Evolutionary conservation across 106 monocot species (phyloP).

Genomic region (Dendrobium nobile): DNA sequence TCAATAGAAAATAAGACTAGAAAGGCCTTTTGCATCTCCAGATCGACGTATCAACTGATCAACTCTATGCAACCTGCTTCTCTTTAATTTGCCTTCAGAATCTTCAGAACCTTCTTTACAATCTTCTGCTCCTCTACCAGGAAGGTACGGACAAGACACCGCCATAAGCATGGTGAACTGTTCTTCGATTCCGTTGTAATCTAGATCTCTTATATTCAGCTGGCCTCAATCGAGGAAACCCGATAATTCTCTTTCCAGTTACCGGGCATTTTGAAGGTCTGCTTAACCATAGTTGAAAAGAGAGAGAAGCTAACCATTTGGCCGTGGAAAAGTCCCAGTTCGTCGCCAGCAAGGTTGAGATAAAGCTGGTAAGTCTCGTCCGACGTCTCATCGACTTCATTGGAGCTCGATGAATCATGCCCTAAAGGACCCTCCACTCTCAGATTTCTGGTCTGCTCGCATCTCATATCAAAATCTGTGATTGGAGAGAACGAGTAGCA

Average conservation of each 20-base stretch:
- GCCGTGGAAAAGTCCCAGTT: conserved; percentile 33
- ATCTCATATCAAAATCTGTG: not conserved
- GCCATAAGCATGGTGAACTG: conserved; percentile 38
- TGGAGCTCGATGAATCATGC: conserved; percentile 14
- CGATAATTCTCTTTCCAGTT: no score
- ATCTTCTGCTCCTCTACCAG: conserved; percentile 23
- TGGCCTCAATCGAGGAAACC: conserved; percentile 40
- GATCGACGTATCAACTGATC: not conserved
- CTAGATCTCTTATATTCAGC: conserved; percentile 35
- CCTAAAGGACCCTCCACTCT: not conserved
- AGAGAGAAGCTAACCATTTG: conserved; percentile 26
- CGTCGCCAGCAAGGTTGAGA: conserved; percentile 61
- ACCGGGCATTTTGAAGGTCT: no score
- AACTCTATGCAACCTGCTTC: conserved; percentile 38
- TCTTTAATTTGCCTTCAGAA: conserved; percentile 52
- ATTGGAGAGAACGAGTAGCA: not conserved
- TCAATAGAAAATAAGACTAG: not conserved
- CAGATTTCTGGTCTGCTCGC: not conserved
- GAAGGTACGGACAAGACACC: conserved; percentile 42
- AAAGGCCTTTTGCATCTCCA: not conserved
- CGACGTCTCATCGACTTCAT: conserved; percentile 25
- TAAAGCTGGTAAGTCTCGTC: conserved; percentile 69
- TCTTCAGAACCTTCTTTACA: conserved; percentile 54
- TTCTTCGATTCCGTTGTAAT: conserved; percentile 28
- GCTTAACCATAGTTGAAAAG: conserved; percentile 7